Percentiles rank a stretch among this genome's conserved stretches.
phyloP scores from a whole-genome alignment of 148 eudicot genomes.

The Amaranthus cruentus region DNA sequence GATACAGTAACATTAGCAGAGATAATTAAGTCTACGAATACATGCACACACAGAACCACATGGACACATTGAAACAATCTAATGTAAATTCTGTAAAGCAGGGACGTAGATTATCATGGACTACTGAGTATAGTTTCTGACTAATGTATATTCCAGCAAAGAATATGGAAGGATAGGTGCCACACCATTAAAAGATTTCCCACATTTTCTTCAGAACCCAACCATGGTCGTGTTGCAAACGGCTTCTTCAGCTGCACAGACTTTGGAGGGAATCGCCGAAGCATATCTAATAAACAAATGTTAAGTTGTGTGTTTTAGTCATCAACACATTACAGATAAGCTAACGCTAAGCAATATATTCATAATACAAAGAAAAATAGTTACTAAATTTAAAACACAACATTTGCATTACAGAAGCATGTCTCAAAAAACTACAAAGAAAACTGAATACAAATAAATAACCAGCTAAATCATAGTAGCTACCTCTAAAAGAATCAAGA shows the following conservation, averaged over 20 bases:
- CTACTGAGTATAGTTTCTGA: background rate
- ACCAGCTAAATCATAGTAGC: conserved; percentile 11
- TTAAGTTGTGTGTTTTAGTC: conserved; percentile 1
- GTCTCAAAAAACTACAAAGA: background rate
- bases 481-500: conserved; percentile 74
- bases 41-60: background rate
- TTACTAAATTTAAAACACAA: background rate
- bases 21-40: background rate
- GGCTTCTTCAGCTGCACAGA: conserved; percentile 68
- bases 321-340: background rate
- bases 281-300: conserved; percentile 42
- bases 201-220: conserved; percentile 66
- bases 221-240: conserved; percentile 69
- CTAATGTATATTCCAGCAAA: background rate
- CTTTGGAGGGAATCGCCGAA: conserved; percentile 70
- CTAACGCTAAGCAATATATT: background rate
- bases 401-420: background rate
- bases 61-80: background rate
- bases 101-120: background rate
- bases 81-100: background rate
- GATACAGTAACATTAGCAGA: background rate
- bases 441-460: background rate
- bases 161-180: background rate
- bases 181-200: conserved; percentile 94
- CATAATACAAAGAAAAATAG: background rate